These are phyloP conservation scores for Dactylonectria estremocensis DNA, from an alignment of 2,329 filamentous ascomycete genomes.

Conservation along the genomic window DNA sequence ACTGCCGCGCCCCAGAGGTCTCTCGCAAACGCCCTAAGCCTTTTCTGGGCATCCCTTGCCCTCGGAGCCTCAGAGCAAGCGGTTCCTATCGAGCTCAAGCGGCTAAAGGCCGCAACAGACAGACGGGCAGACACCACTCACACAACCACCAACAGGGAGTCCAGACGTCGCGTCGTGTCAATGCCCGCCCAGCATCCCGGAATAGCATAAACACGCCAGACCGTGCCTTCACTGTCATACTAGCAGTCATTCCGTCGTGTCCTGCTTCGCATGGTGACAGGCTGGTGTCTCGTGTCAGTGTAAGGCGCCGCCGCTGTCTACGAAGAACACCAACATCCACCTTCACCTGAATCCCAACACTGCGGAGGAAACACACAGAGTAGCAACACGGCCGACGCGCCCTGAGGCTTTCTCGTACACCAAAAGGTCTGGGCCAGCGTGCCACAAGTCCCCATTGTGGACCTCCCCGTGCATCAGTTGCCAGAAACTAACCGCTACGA, in stretches of 20 bases:
- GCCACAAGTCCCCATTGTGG: slow-evolving; percentile 31
- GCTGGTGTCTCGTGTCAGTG: not conserved
- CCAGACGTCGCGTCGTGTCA: slow-evolving; percentile 12
- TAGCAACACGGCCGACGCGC: slow-evolving; percentile 19
- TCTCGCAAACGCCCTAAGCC: slow-evolving; percentile 29
- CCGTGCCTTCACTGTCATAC: slow-evolving; percentile 6
- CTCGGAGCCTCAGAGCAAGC: slow-evolving; percentile 12
- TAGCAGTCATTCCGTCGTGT: not conserved
- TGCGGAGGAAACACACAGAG: slow-evolving; percentile 7
- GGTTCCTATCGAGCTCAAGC: slow-evolving; percentile 12
- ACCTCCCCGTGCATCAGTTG: slow-evolving; percentile 16
- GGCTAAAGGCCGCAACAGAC: slow-evolving; percentile 19
- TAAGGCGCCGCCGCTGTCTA: not conserved
- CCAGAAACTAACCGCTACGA: slow-evolving; percentile 19
- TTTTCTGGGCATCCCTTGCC: slow-evolving; percentile 23
- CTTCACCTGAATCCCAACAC: slow-evolving; percentile 28
- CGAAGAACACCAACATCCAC: not conserved
- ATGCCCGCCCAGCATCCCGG: slow-evolving; percentile 18
- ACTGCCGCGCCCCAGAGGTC: slow-evolving; percentile 14
- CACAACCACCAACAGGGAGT: slow-evolving; percentile 11
- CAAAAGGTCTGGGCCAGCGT: slow-evolving; percentile 20
- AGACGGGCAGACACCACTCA: not conserved
- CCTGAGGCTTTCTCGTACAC: slow-evolving; percentile 11
- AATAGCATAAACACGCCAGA: slow-evolving; percentile 18
- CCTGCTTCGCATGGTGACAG: not conserved